Base-by-base conservation (phyloP, 345 rosid species). In the Nephelium lappaceum region DNA sequence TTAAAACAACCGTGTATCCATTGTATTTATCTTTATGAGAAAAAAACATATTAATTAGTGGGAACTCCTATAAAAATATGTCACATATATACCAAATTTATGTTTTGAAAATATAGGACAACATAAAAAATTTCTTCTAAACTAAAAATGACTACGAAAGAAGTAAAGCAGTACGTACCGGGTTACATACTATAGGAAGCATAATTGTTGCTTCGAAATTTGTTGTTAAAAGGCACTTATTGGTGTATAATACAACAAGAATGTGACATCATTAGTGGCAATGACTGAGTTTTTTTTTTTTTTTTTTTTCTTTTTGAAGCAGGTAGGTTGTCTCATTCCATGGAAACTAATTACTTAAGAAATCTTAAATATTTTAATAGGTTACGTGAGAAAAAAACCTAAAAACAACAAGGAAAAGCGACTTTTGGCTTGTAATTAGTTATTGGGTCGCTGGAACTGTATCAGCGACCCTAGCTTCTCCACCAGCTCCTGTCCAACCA, bases 351-450 rank as follows among this genome's bases (percentile, higher is more conserved):
- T 72, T 66, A 27, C 57, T 80, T 21, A 85, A 82, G 82, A 75
- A 85, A 85, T 36, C 31, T 1, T 18, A 38, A 36, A 71, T 49
- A 43, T 78, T 21, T 65, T 49, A 31, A 39, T n/a, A 64, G 86
- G 79, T 89, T 81, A 11, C 92, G 77, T 88, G 47, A 78, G 68
- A 83, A 83, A 15, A 47, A 78, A 81, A 80, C 70, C 78, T 19
- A n/a, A 14, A 78, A 61, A 21, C 71, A 80, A 16, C 57, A 90
- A 90, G 93, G 86, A 88, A 94, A 89, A 92, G 86, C 85, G 98
- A 94, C 98, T 58, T 85, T 68, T 83, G 84, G 89, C 81, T 86
- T 89, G 97, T 82, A 84, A 88, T 91, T 85, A 83, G 95, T 89
- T 94, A 90, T 78, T 51, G 77, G 75, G 98, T 92, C 93, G 82